Conservation (phyloP, 805 yeast species). For the Cyberlindnera xishuangbannaensis region DNA sequence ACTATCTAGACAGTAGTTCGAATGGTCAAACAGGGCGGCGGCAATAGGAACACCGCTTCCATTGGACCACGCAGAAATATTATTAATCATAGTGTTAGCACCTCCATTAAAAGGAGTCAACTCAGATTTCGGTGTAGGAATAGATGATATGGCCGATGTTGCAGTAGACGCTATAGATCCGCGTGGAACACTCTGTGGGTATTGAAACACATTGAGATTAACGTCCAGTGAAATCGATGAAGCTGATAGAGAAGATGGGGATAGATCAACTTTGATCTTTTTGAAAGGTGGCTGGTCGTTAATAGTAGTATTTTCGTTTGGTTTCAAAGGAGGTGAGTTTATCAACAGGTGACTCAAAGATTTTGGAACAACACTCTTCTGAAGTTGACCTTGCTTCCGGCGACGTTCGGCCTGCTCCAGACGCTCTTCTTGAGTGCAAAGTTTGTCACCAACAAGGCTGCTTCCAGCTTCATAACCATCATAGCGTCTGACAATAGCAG, state of each 20-base stretch:
- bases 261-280: conserved; percentile 4
- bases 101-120: conserved; percentile 32
- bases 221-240: conserved; percentile 14
- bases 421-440: conserved; percentile 32
- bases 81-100: conserved; percentile 54
- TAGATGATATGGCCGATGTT: conserved; percentile 12
- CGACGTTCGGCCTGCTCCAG: conserved; percentile 43
- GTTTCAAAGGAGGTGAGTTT: conserved; percentile 31
- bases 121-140: conserved; percentile 15
- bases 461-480: conserved; percentile 23
- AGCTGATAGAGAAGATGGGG: conserved; percentile 5
- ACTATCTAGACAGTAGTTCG: conserved; percentile 7
- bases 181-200: conserved; percentile 11
- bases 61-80: conserved; percentile 57
- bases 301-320: conserved; percentile 17
- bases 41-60: conserved; percentile 31
- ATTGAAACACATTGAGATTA: conserved; percentile 16
- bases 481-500: conserved; percentile 45
- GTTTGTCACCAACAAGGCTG: conserved; percentile 11
- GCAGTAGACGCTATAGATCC: conserved; percentile 9
- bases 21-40: conserved; percentile 23
- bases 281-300: conserved; percentile 7
- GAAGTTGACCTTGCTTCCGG: conserved; percentile 44
- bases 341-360: conserved; percentile 45
- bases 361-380: conserved; percentile 47